A percentile compares a stretch with the other conserved stretches of the same genome.
Evolutionary conservation across 2,329 filamentous ascomycete genomes (phyloP).

Genomic region (Diplocarpon mali): DNA sequence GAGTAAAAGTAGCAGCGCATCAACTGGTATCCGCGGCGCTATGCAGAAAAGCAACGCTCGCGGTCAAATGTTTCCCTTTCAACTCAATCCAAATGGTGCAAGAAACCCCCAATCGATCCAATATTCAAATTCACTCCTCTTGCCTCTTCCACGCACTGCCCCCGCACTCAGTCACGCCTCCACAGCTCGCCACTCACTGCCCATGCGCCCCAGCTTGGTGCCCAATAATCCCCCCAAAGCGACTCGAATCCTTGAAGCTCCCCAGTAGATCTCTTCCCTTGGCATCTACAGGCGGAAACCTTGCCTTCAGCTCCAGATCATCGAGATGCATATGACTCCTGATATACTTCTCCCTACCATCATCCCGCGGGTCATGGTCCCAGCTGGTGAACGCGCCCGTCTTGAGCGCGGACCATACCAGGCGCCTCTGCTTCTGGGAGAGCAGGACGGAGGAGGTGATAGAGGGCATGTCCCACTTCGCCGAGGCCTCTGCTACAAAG

Average conservation of each 20-base stretch:
- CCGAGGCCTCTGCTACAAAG: conserved; percentile 62
- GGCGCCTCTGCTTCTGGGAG: conserved; percentile 66
- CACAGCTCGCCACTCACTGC: conserved; percentile 3
- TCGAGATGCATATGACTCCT: conserved; percentile 73
- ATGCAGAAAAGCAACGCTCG: no score
- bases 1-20: no score
- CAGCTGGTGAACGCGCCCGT: conserved; percentile 68
- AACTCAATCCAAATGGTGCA: no score
- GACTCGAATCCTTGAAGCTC: not conserved
- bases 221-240: conserved; percentile 4
- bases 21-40: no score
- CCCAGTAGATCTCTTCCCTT: conserved; percentile 14
- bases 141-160: not conserved
- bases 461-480: conserved; percentile 69
- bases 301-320: conserved; percentile 64
- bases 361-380: conserved; percentile 71
- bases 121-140: no score
- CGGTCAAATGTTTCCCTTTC: no score
- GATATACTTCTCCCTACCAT: conserved; percentile 68
- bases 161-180: not conserved
- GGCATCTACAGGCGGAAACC: conserved; percentile 55
- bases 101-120: no score
- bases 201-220: conserved; percentile 14
- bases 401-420: conserved; percentile 72
- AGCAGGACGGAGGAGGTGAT: conserved; percentile 65